Percentiles rank a stretch among this genome's conserved stretches.
Evolutionary conservation across 352 stramenopile genomes (phyloP).

Genomic region (Phytophthora podocarpi): DNA sequence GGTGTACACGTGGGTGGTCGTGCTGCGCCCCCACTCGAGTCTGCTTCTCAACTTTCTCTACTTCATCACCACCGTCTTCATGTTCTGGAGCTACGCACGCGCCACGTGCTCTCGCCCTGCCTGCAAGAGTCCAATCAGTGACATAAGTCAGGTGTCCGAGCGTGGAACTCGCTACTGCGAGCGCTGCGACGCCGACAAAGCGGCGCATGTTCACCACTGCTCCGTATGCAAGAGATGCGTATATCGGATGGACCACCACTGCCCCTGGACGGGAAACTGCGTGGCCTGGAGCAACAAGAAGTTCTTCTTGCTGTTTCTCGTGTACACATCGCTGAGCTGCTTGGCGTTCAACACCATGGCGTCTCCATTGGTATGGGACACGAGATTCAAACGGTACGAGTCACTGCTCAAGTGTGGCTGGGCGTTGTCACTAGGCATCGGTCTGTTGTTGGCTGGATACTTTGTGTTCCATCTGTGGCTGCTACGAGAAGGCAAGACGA

Average conservation of each 20-base stretch:
- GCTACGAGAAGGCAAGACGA: slow-evolving; percentile 65
- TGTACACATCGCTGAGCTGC: slow-evolving; percentile 77
- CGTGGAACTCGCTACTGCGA: slow-evolving; percentile 69
- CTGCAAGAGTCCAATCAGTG: slow-evolving; percentile 7
- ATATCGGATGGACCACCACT: slow-evolving; percentile 89
- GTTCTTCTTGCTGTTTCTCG: slow-evolving; percentile 79
- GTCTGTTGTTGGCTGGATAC: slow-evolving; percentile 67
- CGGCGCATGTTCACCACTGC: slow-evolving; percentile 73
- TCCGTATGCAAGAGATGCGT: slow-evolving; percentile 75
- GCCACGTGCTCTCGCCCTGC: slow-evolving; percentile 41
- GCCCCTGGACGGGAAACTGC: slow-evolving; percentile 86
- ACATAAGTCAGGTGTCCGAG: slow-evolving; percentile 3
- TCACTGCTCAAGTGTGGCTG: slow-evolving; percentile 49
- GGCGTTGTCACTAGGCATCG: slow-evolving; percentile 57
- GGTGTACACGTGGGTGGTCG: slow-evolving; percentile 49
- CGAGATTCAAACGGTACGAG: slow-evolving; percentile 1
- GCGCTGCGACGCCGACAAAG: slow-evolving; percentile 72
- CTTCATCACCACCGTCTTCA: slow-evolving; percentile 46
- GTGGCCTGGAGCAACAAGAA: slow-evolving; percentile 88
- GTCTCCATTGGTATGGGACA: slow-evolving; percentile 34
- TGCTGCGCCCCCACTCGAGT: slow-evolving; percentile 38
- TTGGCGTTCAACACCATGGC: slow-evolving; percentile 59
- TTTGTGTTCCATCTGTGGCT: slow-evolving; percentile 82
- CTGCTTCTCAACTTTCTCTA: slow-evolving; percentile 45
- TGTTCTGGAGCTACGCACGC: slow-evolving; percentile 82